Conservation (phyloP, 176 grass and related monocot genomes). For the Miscanthus lutarioriparius region DNA sequence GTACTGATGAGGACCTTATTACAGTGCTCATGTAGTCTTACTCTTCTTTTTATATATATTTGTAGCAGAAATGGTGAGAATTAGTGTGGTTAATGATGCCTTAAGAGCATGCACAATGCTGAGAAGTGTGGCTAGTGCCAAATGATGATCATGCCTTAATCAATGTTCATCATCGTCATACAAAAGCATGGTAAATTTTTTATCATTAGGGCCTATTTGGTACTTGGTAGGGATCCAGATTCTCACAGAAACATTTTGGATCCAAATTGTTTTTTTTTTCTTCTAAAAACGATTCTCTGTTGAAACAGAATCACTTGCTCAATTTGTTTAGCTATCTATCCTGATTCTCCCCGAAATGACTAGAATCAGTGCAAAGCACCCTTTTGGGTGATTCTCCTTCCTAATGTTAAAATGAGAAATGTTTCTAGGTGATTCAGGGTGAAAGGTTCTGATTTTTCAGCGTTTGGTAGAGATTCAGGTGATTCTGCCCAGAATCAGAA, state of each 20-base stretch:
- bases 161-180: constrained; percentile 41
- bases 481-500: background rate
- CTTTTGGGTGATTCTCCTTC: background rate
- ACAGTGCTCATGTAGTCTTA: background rate
- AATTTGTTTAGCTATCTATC: background rate
- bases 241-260: background rate
- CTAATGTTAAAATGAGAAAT: background rate
- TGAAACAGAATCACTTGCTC: background rate
- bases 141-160: constrained; percentile 20
- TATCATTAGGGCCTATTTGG: background rate
- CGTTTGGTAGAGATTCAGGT: background rate
- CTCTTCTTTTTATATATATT: background rate
- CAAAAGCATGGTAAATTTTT: constrained; percentile 21
- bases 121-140: constrained; percentile 35
- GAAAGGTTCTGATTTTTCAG: background rate
- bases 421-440: background rate
- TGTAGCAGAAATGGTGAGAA: constrained; percentile 30
- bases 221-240: background rate
- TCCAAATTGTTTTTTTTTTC: background rate
- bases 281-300: background rate
- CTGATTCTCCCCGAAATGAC: background rate
- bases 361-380: background rate
- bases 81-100: constrained; percentile 38
- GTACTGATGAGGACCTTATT: background rate
- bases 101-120: constrained; percentile 41